Evolutionary conservation across 371 early-diverging fungal species (phyloP), one percentile per base, ranked within the genome.

Genomic region (Capniomyces stellatus): DNA sequence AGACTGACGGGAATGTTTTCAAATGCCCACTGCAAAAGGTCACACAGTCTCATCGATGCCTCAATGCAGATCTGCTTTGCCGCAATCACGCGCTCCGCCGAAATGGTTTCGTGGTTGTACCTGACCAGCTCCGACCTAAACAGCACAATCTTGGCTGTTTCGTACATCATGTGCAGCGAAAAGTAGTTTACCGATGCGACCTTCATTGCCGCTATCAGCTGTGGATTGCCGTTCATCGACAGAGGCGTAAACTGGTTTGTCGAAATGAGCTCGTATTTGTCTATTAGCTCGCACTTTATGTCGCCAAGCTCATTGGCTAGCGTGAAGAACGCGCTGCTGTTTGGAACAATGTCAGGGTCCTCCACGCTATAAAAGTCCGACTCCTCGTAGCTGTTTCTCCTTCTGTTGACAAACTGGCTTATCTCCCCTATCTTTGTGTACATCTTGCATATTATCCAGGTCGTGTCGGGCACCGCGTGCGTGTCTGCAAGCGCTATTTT

Each of bases 61-160:
- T 69, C 68, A 12, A 65, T 55, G 35, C 68, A 67, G 50, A 67
- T 62, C 0, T 27, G 12, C 24, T 67, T 67, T 40, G 68, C 68
- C 3, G 51, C 58, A 27, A 52, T 55, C 27, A 67, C 60, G 3
- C 52, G 46, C 24, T 55, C 65, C 10, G 35, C 35, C 3, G 39
- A 29, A 1, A 69, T 42, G 0, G 44, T 43, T 54, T 69, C 69
- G 55, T 67, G 65, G 30, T 57, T 43, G 41, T 67, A 67, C 50
- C 58, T 54, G 39, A 64, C 63, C 21, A 67, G 55, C 56, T 67
- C 68, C 13, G 69, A 67, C 25, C 68, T 58, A 27, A 67, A 69
- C 42, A 67, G 61, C 25, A 67, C 66, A 41, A 67, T 67, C 54
- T 58, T 60, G 28, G 68, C 59, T 15, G 70, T 69, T 19, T 60